Evolutionary conservation across 305 asterid species (phyloP), one percentile per base, ranked within the genome.

Genomic region (Fraxinus floribunda): DNA sequence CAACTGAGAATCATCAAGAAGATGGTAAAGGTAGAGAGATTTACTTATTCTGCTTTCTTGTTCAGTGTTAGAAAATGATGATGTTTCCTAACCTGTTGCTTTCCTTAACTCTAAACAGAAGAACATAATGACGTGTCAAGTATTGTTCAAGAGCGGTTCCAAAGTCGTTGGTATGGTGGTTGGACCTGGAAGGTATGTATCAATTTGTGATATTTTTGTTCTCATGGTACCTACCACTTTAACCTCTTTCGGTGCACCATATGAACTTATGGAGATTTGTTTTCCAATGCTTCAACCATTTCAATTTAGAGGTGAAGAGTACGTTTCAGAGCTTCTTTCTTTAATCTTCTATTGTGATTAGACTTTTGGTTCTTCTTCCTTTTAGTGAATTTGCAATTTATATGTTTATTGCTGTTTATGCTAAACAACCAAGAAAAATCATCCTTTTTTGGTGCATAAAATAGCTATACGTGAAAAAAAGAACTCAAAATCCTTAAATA

Each of bases 81-180:
- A 78, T 46, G 73, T 3, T 80, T 76, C 81, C 74, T 44, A 26
- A 68, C 73, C 36, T 66, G 26, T 62, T 79, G 38, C 52, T 74
- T 85, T 79, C 75, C 75, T 85, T 35, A 85, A 66, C 78, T 81
- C 34, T 83, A 85, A 82, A 77, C 91, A 89, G 96, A 75, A 81
- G 87, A 84, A 79, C 66, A 82, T 80, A 13, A 81, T 75, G 76
- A 36, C 39, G 74, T 24, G 39, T 75, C 82, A 70, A 73, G 82
- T 79, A 71, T 39, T 55, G 81, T 83, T 86, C 83, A 86, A 81
- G 91, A 87, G 38, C 79, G 87, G 86, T 92, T 89, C 75, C 88
- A 89, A 75, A 94, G 97, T 86, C 93, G 92, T 55, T 94, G 97
- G 95, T 84, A 89, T 84, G 96, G 97, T 86, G 97, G 96, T 90